Conservation (phyloP, 352 stramenopile species). For the Thalassiosira tumida region DNA sequence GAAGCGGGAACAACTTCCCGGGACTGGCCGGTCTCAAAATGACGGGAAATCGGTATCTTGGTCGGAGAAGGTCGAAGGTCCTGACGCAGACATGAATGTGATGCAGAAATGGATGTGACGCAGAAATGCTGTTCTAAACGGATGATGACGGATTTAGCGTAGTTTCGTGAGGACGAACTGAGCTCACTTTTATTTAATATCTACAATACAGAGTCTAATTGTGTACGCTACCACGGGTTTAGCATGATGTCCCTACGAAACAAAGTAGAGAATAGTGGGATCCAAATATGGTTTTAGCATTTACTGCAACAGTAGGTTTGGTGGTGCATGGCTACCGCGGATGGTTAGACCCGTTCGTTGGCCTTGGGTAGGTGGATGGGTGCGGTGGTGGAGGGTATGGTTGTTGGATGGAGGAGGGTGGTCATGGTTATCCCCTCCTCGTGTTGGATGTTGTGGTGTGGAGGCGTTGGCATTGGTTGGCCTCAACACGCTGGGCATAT, state of each 20-base stretch:
- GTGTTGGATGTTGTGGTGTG: not conserved
- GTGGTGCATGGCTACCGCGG: not conserved
- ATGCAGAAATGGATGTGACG: too few relatives aligned
- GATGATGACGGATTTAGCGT: too few relatives aligned
- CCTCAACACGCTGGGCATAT: not conserved
- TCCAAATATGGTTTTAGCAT: too few relatives aligned
- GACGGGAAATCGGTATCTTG: too few relatives aligned
- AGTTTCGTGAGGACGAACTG: too few relatives aligned
- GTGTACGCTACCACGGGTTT: not conserved
- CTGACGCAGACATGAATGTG: too few relatives aligned
- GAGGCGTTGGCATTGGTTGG: not conserved
- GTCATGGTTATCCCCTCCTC: not conserved
- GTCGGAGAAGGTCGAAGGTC: too few relatives aligned
- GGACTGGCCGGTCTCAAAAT: too few relatives aligned
- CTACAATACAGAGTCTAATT: not conserved
- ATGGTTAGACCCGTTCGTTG: not conserved
- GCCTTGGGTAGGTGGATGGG: not conserved
- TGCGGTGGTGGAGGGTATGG: not conserved
- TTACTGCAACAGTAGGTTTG: not conserved
- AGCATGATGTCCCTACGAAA: not conserved
- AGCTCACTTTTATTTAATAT: not conserved
- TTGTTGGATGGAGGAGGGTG: constrained; percentile 14
- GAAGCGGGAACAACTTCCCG: too few relatives aligned
- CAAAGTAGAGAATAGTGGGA: too few relatives aligned
- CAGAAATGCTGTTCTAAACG: too few relatives aligned